Percentiles rank a stretch among this genome's conserved stretches.
Evolutionary conservation across 2,329 filamentous ascomycete genomes (phyloP).

Genomic region (Sclerotinia nivalis): DNA sequence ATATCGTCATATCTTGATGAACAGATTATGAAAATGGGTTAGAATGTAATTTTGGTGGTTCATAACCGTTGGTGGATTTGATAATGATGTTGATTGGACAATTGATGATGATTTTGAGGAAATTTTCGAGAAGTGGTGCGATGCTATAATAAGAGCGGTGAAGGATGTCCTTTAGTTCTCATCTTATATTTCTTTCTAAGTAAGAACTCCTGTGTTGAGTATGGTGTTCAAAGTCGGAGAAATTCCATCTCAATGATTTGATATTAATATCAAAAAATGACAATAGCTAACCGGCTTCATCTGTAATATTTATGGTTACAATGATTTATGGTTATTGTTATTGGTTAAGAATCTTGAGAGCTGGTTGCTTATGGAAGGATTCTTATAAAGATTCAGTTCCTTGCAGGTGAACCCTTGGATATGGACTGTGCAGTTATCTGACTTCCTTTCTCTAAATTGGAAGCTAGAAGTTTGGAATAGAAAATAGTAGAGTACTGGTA

Average conservation of each 20-base stretch:
- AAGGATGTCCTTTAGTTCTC: slow-evolving; percentile 33
- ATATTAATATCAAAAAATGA: slow-evolving; percentile 27
- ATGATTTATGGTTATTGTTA: neutral
- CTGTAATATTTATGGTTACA: neutral
- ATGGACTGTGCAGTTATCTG: neutral
- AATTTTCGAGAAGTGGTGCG: neutral
- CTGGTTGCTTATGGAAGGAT: neutral
- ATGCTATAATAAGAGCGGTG: slow-evolving; percentile 26
- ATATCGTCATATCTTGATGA: neutral
- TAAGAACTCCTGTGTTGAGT: no score
- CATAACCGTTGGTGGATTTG: neutral
- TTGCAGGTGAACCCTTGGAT: slow-evolving; percentile 12
- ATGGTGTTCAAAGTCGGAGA: no score
- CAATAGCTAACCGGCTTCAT: neutral
- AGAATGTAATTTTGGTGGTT: neutral
- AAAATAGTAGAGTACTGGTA: neutral
- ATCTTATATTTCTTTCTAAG: slow-evolving; percentile 19
- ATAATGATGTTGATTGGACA: neutral
- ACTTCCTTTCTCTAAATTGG: neutral
- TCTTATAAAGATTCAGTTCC: slow-evolving; percentile 6
- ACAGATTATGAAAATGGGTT: neutral
- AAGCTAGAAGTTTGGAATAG: neutral
- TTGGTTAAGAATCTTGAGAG: neutral
- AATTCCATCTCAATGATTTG: slow-evolving; percentile 31
- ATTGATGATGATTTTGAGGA: neutral